Evolutionary conservation across 495 filamentous ascomycete genomes (phyloP).

Genomic region (Cenococcum geophilum): DNA sequence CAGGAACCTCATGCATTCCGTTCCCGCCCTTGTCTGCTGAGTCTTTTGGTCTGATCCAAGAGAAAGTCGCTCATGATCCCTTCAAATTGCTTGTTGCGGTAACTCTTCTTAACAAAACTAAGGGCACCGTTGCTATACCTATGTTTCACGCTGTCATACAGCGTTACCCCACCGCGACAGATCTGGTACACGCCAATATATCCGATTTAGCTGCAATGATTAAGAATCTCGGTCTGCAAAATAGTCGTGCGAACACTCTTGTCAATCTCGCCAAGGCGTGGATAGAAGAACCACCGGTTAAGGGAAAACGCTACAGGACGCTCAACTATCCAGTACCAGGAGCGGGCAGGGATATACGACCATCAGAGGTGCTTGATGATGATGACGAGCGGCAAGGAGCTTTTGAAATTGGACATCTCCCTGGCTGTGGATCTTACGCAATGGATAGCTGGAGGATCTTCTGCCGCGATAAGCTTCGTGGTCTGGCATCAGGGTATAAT

Average conservation of each 20-base stretch:
- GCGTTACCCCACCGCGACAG: constrained; percentile 59
- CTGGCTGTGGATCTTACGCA: constrained; percentile 77
- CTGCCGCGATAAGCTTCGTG: constrained; percentile 72
- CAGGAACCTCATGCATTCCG: constrained; percentile 33
- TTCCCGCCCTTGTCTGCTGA: constrained; percentile 33
- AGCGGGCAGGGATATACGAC: constrained; percentile 52
- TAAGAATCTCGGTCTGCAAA: constrained; percentile 67
- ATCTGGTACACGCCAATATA: constrained; percentile 54
- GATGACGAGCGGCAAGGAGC: constrained; percentile 42
- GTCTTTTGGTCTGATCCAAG: constrained; percentile 75
- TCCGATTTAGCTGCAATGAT: constrained; percentile 59
- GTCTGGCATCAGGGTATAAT: constrained; percentile 46
- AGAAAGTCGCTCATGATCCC: constrained; percentile 63
- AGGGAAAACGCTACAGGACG: constrained; percentile 55
- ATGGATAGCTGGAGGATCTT: constrained; percentile 94
- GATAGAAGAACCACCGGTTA: constrained; percentile 57
- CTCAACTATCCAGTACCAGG: constrained; percentile 58
- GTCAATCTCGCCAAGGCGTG: constrained; percentile 65
- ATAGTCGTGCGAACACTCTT: constrained; percentile 53
- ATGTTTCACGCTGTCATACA: constrained; percentile 63
- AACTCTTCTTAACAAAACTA: constrained; percentile 71
- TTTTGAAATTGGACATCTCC: constrained; percentile 85
- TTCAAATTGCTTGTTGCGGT: constrained; percentile 40
- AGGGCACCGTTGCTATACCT: constrained; percentile 68
- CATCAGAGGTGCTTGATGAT: constrained; percentile 41